Percentiles rank a stretch among this genome's conserved stretches.
phyloP scores from a whole-genome alignment of 164 flowering plant species.

The Euptelea pleiosperma region DNA sequence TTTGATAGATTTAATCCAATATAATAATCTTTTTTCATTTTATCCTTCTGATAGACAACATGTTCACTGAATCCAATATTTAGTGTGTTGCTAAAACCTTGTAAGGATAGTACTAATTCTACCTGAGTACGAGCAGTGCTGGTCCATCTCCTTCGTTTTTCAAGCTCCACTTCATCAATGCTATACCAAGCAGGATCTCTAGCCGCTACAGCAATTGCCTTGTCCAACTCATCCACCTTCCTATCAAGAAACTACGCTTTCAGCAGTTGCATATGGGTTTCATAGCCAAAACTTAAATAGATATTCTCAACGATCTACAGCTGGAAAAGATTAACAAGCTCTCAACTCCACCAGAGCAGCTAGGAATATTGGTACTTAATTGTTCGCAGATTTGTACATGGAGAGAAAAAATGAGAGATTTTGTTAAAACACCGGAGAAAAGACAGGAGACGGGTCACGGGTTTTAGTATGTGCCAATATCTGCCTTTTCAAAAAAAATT shows the following conservation, averaged over 20 bases:
- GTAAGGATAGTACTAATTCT: constrained; percentile 2
- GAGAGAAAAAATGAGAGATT: neutral
- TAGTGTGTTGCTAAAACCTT: no score
- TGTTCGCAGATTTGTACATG: no score
- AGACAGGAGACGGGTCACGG: no score
- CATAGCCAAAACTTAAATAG: neutral
- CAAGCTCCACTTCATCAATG: constrained; percentile 63
- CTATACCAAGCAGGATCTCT: constrained; percentile 74
- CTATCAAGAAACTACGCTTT: constrained; percentile 48
- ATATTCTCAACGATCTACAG: neutral
- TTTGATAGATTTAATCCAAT: no score
- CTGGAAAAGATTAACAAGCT: neutral
- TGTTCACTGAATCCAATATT: no score
- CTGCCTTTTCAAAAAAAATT: neutral
- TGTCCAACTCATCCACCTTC: constrained; percentile 90
- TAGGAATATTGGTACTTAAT: neutral
- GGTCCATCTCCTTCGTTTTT: constrained; percentile 73
- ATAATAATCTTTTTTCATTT: no score
- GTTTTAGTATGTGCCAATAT: no score
- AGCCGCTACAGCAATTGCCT: constrained; percentile 74
- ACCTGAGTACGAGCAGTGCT: constrained; percentile 72
- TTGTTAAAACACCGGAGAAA: no score
- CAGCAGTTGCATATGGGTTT: constrained; percentile 21
- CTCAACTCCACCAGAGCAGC: neutral
- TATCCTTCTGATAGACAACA: no score